Evolutionary conservation across 208 protist genomes (phyloP), one percentile per base, ranked within the genome.

Genomic region (Trypanosoma cruzi): DNA sequence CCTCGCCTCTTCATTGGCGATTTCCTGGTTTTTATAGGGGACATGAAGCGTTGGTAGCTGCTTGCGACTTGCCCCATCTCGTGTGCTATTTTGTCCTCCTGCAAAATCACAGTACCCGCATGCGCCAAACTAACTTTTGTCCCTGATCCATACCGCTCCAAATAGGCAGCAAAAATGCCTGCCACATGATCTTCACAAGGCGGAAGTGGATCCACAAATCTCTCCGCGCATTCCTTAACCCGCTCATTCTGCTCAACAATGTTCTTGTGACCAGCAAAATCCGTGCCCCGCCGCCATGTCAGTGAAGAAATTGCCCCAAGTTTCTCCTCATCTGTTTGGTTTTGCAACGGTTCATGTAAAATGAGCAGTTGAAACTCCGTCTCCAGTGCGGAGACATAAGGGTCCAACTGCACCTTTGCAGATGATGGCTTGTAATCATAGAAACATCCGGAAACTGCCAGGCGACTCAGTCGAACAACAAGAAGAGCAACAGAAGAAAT

Each of bases 291-390:
- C 6, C 73, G 65, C 73, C 73, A 78, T 29, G 42, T 59, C 4
- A 78, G 32, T 34, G 73, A 67, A 29, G 46, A 57, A 42, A 72
- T 31, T 26, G 36, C 16, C 3, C 52, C 37, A 3, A 5, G 22
- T 13, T 26, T 60, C 16, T 63, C 55, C 20, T 52, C 32, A 64
- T 55, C 56, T 14, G 0, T 16, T 40, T 44, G 22, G 16, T 31
- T n/a, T 49, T 10, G 22, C 48, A 44, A n/a, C 44, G 3, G 44
- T 36, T 42, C 53, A 55, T 24, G 61, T 26, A 72, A 3, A 24
- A 72, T 31, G 13, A 78, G 5, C 32, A 78, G 58, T 42, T 78
- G 73, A 73, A 71, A 78, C 50, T 78, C 73, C 7, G 73, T 61
- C 40, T 78, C 73, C 16, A 71, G 22, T 42, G 49, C 31, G 16